Percentiles rank a stretch among this genome's conserved stretches.
Conservation (phyloP, 2,329 filamentous ascomycete genomes). For the Periconia digitata region DNA sequence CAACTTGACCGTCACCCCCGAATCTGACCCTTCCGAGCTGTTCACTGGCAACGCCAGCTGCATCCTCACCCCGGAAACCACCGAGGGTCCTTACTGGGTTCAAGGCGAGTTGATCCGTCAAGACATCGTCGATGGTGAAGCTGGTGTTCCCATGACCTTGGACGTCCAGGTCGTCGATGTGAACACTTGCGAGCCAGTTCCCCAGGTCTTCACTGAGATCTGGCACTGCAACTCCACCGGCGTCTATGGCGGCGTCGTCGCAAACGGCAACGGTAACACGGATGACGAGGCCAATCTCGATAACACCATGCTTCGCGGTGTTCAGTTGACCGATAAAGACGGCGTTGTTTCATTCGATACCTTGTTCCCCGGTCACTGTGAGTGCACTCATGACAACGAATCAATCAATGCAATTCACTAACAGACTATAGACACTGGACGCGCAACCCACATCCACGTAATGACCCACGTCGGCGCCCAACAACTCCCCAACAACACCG, state of each 20-base stretch:
- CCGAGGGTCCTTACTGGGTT: constrained; percentile 37
- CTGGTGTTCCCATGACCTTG: constrained; percentile 49
- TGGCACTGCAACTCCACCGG: constrained; percentile 38
- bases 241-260: constrained; percentile 26
- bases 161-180: constrained; percentile 56
- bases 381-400: constrained; percentile 12
- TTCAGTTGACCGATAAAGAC: constrained; percentile 50
- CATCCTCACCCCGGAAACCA: constrained; percentile 25
- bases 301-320: constrained; percentile 50
- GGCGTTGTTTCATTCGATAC: constrained; percentile 55
- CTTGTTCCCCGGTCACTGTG: constrained; percentile 49
- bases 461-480: constrained; percentile 38
- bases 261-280: constrained; percentile 45
- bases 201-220: constrained; percentile 51
- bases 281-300: constrained; percentile 36
- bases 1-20: constrained; percentile 8
- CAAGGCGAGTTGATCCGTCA: constrained; percentile 51
- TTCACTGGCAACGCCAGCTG: constrained; percentile 26
- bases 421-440: not conserved
- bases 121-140: constrained; percentile 50
- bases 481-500: constrained; percentile 52
- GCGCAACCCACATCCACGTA: constrained; percentile 47
- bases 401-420: not conserved
- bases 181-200: constrained; percentile 52
- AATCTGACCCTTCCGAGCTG: constrained; percentile 16